Evolutionary conservation across 176 grass and related monocot species (phyloP), one percentile per base, ranked within the genome.

Genomic region (Phyllostachys edulis): DNA sequence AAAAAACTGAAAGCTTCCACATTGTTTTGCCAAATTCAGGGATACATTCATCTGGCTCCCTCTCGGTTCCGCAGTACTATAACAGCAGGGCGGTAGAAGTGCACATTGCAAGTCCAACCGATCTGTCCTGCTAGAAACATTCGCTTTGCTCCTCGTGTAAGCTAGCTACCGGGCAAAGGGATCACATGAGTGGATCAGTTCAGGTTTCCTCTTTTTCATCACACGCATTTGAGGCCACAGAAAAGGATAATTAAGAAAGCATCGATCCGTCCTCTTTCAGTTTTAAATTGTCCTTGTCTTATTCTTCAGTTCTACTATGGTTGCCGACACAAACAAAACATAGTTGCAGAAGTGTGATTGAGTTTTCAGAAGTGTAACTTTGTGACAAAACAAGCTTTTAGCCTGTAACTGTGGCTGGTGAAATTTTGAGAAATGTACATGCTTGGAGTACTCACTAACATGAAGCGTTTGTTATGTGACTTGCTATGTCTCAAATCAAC

Each of bases 151-250:
- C 41, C 56, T 21, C 16, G 17, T 38, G 69, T 16, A 63, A 62
- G 68, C 66, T 71, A 57, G 34, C 34, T 40, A 56, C 13, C 4
- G 5, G 9, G 67, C 39, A 83, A 46, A 83, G 69, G 69, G 63
- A n/a, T 45, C 71, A 75, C 82, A 81, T 70, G 51, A 84, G n/a
- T 12, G 29, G 34, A 66, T 54, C 55, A 7, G 26, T 44, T n/a
- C 61, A 67, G 47, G 50, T 50, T 87, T 73, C 32, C 60, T n/a
- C 78, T 67, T 84, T 83, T 84, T 23, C 40, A 74, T 49, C 44
- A n/a, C 5, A 59, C 57, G 62, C 49, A 62, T 38, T 68, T 29
- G 66, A 87, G 24, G 76, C 44, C 45, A 73, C 76, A 2, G 41
- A 24, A 64, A 78, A 72, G 85, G 76, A 61, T 87, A 18, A 65